Percentiles rank a stretch among this genome's conserved stretches.
phyloP scores from a whole-genome alignment of 768 basidiomycete genomes.

The Phlebiopsis flavidoalba region DNA sequence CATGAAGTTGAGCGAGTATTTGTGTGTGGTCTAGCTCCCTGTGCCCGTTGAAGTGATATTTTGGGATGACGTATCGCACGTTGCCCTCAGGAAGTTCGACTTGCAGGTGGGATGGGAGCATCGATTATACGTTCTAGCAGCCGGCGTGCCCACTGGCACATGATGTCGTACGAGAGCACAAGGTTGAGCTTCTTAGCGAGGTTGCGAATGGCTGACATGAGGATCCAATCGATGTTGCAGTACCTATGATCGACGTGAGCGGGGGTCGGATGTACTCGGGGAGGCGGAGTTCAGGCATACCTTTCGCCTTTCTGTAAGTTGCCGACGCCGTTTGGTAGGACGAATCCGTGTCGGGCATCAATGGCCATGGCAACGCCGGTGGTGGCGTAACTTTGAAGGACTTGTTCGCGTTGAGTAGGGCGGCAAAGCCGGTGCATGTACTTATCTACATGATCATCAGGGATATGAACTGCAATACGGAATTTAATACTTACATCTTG shows the following conservation, averaged over 20 bases:
- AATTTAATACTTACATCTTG: slow-evolving; percentile 17
- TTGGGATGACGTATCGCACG: slow-evolving; percentile 25
- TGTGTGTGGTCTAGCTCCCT: slow-evolving; percentile 21
- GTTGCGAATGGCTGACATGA: not conserved
- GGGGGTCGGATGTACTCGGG: too few species aligned
- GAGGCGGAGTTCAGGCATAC: too few species aligned
- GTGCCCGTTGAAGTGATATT: slow-evolving; percentile 35
- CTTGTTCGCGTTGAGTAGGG: not conserved
- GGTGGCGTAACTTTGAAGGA: not conserved
- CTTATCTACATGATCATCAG: too few species aligned
- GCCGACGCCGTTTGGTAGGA: slow-evolving; percentile 16
- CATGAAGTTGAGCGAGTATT: slow-evolving; percentile 27
- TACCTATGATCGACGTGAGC: slow-evolving; percentile 14
- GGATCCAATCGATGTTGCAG: slow-evolving; percentile 21
- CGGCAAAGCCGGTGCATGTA: not conserved
- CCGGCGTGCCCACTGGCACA: slow-evolving; percentile 16
- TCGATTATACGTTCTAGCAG: slow-evolving; percentile 7
- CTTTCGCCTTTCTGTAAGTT: slow-evolving; percentile 24
- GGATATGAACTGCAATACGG: not conserved
- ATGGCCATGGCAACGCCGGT: not conserved
- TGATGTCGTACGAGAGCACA: slow-evolving; percentile 18
- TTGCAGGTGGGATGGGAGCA: not conserved
- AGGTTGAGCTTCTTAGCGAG: not conserved
- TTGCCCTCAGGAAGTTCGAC: not conserved
- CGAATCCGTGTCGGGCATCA: slow-evolving; percentile 20